Evolutionary conservation across 768 basidiomycete genomes (phyloP), one percentile per base, ranked within the genome.

Genomic region (Leucosporidium scottii): DNA sequence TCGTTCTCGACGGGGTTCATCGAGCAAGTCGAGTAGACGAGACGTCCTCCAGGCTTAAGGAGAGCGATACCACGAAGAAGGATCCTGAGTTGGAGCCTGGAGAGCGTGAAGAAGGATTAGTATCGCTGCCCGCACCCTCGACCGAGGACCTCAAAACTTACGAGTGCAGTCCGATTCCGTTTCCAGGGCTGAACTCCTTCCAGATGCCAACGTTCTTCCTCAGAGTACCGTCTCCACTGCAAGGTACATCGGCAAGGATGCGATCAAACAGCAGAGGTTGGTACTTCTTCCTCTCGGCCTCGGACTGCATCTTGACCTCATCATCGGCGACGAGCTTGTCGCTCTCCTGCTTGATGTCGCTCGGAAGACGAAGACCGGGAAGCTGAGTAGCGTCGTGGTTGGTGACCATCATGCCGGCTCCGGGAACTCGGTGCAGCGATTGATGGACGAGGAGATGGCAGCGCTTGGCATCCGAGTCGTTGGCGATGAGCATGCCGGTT

Each of bases 11-110:
- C 83, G 1, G 96, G 96, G 77, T 98, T 98, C 72, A 98, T 81
- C 0, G 93, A 97, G 75, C 96, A 98, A 0, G 96, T 99, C 8
- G 96, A 98, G 77, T 98, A 99, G 23, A 98, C 93, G 69, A 98
- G 88, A 47, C 89, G 86, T 12, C 93, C 94, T n/a, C 86, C 84
- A 36, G 86, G 86, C 69, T 84, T 82, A 50, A 99, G 83, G 79
- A 98, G 83, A 64, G 87, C 85, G 90, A 99, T 96, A 1, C 88
- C 94, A 25, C 96, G 88, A 68, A 88, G 83, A 25, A 98, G 83
- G 73, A 99, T 98, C 25, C 96, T 88, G 50, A 92, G 81, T 76
- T 99, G 96, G 36, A 99, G 82, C 15, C 92, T 97, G 73, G 18
- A 34, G 27, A 23, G 17, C 20, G 8, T 3, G 17, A 6, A 17